Percentiles rank a stretch among this genome's conserved stretches.
phyloP scores from a whole-genome alignment of 805 yeast genomes.

The Debaryomyces prosopidis region DNA sequence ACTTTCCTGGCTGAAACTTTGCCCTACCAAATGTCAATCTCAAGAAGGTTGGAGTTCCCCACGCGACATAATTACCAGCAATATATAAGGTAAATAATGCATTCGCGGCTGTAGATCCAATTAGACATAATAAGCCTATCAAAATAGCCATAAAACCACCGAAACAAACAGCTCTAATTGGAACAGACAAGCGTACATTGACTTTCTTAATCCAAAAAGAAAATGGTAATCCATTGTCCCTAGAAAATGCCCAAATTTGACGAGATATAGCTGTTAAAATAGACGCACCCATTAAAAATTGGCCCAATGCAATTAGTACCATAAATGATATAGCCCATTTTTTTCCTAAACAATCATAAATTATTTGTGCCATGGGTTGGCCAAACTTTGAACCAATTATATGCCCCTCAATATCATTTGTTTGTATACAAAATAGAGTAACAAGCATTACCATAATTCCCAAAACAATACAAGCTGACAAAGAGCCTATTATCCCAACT shows the following conservation, averaged over 20 bases:
- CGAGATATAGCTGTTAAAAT: constrained; percentile 27
- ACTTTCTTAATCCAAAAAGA: constrained; percentile 25
- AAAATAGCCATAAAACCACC: constrained; percentile 36
- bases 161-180: constrained; percentile 29
- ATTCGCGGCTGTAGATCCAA: constrained; percentile 42
- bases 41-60: constrained; percentile 57
- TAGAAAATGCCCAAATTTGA: constrained; percentile 31
- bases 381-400: constrained; percentile 22
- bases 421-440: constrained; percentile 22
- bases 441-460: constrained; percentile 26
- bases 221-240: constrained; percentile 33
- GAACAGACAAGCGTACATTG: constrained; percentile 23
- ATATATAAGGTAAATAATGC: constrained; percentile 45
- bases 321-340: constrained; percentile 31
- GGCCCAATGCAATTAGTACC: constrained; percentile 26
- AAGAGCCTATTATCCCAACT: constrained; percentile 28
- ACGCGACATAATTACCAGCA: constrained; percentile 39
- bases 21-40: constrained; percentile 47
- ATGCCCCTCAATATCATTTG: constrained; percentile 20
- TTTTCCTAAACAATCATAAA: constrained; percentile 29
- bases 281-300: constrained; percentile 34
- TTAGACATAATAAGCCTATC: constrained; percentile 40
- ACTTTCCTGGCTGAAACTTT: constrained; percentile 63
- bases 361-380: constrained; percentile 32
- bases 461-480: constrained; percentile 24